These are phyloP conservation scores for Basidiobolus meristosporus DNA, from an alignment of 371 early-diverging fungal species.

Conservation along the genomic window DNA sequence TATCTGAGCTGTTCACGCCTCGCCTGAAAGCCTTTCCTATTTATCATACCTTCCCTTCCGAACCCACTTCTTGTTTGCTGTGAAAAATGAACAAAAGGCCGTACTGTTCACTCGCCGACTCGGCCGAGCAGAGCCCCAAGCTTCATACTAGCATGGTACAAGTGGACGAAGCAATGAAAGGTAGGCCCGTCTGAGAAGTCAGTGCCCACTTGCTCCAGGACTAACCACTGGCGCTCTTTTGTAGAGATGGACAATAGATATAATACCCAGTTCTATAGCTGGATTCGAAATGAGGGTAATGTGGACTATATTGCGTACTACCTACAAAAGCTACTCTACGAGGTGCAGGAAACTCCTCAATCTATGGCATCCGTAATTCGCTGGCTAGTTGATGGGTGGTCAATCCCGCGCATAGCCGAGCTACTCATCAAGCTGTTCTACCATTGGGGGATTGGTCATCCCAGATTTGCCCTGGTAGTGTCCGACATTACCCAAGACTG, in stretches of 20 bases:
- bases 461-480: constrained; percentile 2
- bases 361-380: constrained; percentile 1
- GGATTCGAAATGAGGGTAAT: constrained; percentile 5
- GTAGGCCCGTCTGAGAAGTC: no score
- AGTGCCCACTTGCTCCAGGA: no score
- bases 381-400: constrained; percentile 4
- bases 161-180: no score
- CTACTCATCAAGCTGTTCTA: constrained; percentile 4
- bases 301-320: constrained; percentile 4
- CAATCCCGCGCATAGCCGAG: constrained; percentile 1
- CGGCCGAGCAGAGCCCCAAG: no score
- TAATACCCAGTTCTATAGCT: constrained; percentile 3
- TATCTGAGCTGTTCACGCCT: no score
- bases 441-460: constrained; percentile 4
- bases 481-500: neutral
- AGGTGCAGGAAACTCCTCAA: neutral
- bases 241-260: constrained; percentile 4
- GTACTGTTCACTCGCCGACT: no score
- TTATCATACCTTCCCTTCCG: no score
- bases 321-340: constrained; percentile 1
- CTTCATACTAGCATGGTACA: no score
- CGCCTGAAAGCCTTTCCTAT: no score
- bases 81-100: no score
- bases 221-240: no score
- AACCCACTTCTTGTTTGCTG: no score